Percentiles rank a stretch among this genome's conserved stretches.
Conservation (phyloP, 2,329 filamentous ascomycete species). For the Colletotrichum simmondsii region DNA sequence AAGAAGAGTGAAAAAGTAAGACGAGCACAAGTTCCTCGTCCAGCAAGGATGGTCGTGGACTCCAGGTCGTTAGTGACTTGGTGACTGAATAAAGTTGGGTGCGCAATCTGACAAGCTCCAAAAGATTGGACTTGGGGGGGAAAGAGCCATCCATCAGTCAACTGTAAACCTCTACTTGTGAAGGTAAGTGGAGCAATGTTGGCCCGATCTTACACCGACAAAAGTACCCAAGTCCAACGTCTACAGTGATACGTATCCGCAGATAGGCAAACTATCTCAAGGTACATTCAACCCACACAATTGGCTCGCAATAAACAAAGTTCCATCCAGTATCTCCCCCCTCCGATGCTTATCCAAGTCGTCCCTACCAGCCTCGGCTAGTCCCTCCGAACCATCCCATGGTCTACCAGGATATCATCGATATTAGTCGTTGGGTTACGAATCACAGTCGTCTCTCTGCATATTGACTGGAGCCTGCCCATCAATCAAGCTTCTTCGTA, state of each 20-base stretch:
- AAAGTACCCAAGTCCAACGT: conserved; percentile 9
- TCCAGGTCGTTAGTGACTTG: neutral
- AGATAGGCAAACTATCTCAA: too few species aligned
- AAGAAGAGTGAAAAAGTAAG: neutral
- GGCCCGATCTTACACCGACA: conserved; percentile 30
- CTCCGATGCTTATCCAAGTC: too few species aligned
- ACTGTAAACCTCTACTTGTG: too few species aligned
- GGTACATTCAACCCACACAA: neutral
- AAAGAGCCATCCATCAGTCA: neutral
- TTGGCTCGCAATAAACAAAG: neutral
- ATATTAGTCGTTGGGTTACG: conserved; percentile 3
- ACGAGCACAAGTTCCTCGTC: neutral
- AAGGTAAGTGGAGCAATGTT: conserved; percentile 8
- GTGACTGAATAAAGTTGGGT: neutral
- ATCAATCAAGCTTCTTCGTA: conserved; percentile 23
- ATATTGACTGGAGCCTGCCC: neutral
- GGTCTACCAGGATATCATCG: neutral
- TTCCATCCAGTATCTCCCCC: neutral
- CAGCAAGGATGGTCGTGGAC: neutral
- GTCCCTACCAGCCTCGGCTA: conserved; percentile 10
- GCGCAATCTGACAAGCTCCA: neutral
- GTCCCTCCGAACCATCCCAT: neutral
- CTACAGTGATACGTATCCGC: too few species aligned
- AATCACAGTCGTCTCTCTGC: conserved; percentile 20
- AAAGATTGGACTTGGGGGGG: neutral